phyloP scores from a whole-genome alignment of 345 rosid genomes.

The Cochlearia excelsa region DNA sequence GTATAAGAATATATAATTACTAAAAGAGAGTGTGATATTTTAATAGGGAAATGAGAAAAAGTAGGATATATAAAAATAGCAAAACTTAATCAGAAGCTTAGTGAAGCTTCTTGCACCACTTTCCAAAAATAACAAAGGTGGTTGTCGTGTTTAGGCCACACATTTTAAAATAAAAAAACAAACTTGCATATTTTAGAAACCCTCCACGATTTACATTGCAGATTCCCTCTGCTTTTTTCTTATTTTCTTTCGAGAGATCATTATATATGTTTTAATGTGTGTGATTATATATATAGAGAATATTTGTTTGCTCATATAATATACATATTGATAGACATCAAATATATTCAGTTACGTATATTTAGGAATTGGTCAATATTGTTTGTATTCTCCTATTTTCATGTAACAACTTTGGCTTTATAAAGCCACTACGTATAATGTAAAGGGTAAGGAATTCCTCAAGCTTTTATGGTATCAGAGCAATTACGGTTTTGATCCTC shows the following conservation, averaged over 20 bases:
- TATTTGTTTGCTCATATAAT: conserved; percentile 4
- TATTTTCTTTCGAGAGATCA: background rate
- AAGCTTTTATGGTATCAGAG: too few relatives aligned
- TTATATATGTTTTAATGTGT: background rate
- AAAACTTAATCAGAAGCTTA: conserved; percentile 30
- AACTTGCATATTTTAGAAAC: conserved; percentile 32
- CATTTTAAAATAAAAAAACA: conserved; percentile 19
- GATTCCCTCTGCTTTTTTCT: conserved; percentile 6
- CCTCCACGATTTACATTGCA: conserved; percentile 26
- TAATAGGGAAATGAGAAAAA: conserved; percentile 29
- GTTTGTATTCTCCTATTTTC: too few relatives aligned
- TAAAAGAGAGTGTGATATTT: background rate
- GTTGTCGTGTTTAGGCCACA: conserved; percentile 22
- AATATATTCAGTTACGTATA: too few relatives aligned
- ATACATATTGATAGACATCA: too few relatives aligned
- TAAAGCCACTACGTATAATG: too few relatives aligned
- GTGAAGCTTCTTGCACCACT: conserved; percentile 36
- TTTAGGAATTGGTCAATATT: too few relatives aligned
- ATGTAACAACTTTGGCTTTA: too few relatives aligned
- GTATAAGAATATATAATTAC: too few relatives aligned
- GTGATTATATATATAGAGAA: background rate
- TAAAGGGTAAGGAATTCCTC: too few relatives aligned
- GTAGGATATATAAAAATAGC: conserved; percentile 21
- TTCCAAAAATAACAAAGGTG: conserved; percentile 33
- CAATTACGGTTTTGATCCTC: too few relatives aligned